phyloP scores from a whole-genome alignment of 2,329 filamentous ascomycete species.

The Juglanconis sp. region DNA sequence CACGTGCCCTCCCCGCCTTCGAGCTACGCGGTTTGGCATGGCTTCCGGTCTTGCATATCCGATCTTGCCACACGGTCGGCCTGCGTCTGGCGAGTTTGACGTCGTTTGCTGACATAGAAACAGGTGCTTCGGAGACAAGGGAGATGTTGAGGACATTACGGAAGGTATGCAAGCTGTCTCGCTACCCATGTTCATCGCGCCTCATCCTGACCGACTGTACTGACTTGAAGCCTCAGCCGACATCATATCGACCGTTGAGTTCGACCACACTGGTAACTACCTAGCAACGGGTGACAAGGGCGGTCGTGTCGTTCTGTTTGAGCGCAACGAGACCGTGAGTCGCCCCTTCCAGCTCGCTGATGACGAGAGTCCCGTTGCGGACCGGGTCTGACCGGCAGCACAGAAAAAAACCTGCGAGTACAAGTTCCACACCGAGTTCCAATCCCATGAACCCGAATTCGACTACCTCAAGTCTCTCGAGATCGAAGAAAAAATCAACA shows the following conservation, averaged over 20 bases:
- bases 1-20: neutral
- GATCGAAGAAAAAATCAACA: conserved; percentile 99
- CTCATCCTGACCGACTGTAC: conserved; percentile 16
- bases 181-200: neutral
- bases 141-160: conserved; percentile 97
- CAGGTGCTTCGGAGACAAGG: conserved; percentile 99
- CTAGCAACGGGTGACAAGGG: conserved; percentile 88
- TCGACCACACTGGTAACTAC: conserved; percentile 87
- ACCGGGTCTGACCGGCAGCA: conserved; percentile 30
- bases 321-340: conserved; percentile 91
- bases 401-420: conserved; percentile 99
- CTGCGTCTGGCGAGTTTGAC: neutral
- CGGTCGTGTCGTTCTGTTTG: conserved; percentile 79
- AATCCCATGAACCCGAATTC: conserved; percentile 98
- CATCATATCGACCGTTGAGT: conserved; percentile 89
- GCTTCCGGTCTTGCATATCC: neutral
- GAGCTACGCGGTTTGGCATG: neutral
- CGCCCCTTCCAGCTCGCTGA: neutral
- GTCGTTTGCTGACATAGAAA: conserved; percentile 24
- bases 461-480: conserved; percentile 99
- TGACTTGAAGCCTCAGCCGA: conserved; percentile 56
- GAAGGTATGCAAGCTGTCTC: conserved; percentile 46
- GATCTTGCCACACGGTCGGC: neutral
- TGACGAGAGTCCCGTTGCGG: neutral
- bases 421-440: conserved; percentile 99